Conservation (phyloP, 148 eudicot genomes). For the Amaranthus hypochondriacus region DNA sequence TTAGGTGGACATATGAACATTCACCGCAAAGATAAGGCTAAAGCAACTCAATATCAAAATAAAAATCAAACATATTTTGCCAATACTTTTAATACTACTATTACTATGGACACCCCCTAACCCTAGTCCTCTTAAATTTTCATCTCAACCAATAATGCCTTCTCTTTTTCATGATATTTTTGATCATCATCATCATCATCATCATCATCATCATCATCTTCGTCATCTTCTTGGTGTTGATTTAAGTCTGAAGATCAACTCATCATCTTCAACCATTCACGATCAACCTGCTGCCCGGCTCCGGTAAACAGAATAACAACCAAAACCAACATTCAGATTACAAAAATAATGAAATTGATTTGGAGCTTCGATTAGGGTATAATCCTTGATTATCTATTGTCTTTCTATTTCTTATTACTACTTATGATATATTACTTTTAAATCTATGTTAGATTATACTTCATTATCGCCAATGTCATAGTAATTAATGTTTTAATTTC, state of each 20-base stretch:
- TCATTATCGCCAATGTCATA: too few relatives aligned
- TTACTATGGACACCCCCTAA: slow-evolving; percentile 1
- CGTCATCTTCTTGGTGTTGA: slow-evolving; percentile 21
- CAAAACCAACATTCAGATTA: slow-evolving; percentile 9
- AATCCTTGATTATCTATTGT: slow-evolving; percentile 17
- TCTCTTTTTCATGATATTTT: slow-evolving; percentile 25
- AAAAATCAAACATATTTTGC: slow-evolving; percentile 10
- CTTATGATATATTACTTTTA: too few relatives aligned
- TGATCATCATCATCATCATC: neutral
- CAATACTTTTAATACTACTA: neutral
- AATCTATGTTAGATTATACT: too few relatives aligned
- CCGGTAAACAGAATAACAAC: neutral
- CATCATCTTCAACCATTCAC: neutral
- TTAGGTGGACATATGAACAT: slow-evolving; percentile 64
- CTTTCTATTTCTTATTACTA: neutral
- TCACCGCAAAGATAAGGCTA: slow-evolving; percentile 52
- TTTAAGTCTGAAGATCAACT: slow-evolving; percentile 34
- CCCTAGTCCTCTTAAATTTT: slow-evolving; percentile 9
- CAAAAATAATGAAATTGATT: slow-evolving; percentile 30
- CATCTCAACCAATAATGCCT: slow-evolving; percentile 26
- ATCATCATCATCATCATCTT: neutral
- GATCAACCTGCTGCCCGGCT: neutral
- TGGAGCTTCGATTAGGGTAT: slow-evolving; percentile 59
- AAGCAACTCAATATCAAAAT: slow-evolving; percentile 24
- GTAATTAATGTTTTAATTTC: too few relatives aligned